Base-by-base conservation (phyloP, 2,329 filamentous ascomycete genomes). In the Sclerotinia minor region DNA sequence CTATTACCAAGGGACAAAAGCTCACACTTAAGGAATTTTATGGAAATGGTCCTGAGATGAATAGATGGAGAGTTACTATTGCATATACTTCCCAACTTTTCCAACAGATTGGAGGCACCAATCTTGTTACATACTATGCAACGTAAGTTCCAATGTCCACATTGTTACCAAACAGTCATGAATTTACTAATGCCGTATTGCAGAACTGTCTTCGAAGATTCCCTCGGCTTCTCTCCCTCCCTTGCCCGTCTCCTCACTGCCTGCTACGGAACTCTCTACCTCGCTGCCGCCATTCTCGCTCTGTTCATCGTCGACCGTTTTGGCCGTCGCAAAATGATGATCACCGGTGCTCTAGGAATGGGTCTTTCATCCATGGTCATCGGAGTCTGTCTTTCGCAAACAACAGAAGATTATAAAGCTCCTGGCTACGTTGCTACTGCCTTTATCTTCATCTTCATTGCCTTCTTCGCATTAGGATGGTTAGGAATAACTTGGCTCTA, bases 271-370 rank as follows among this genome's bases (percentile, higher is more conserved):
- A 49, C 69, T 4, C 81, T 84, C 59, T 85, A 84, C 26, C 83
- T 92, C 32, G 89, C 91, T 74, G 88, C 89, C 2, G 90, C 88
- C 0, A 89, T 88, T 76, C 85, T 89, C 75, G 87, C 86, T 71
- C 75, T 81, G 50, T 83, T 84, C 73, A 72, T 85, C 44, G 80
- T 85, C 57, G 83, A 85, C 71, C 80, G 80, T n/a, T 82, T 85
- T 1, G 82, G 81, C 8, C 79, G 83, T 3, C 79, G 79, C 53
- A 81, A 79, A 69, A 69, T 69, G 67, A 72, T 86, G 52, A 85
- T 86, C 69, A 83, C 82, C 0, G 79, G 80, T 45, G 84, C 84
- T 58, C 83, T 86, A 75, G 84, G 83, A 75, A 79, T 87, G 52
- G 81, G 65, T n/a, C 84, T 83, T 76, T 92, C 92, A 75, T 91